A percentile compares a stretch with the other conserved stretches of the same genome.
These are phyloP conservation scores for Ailanthus altissimus DNA, from an alignment of 345 rosid species.

Conservation along the genomic window DNA sequence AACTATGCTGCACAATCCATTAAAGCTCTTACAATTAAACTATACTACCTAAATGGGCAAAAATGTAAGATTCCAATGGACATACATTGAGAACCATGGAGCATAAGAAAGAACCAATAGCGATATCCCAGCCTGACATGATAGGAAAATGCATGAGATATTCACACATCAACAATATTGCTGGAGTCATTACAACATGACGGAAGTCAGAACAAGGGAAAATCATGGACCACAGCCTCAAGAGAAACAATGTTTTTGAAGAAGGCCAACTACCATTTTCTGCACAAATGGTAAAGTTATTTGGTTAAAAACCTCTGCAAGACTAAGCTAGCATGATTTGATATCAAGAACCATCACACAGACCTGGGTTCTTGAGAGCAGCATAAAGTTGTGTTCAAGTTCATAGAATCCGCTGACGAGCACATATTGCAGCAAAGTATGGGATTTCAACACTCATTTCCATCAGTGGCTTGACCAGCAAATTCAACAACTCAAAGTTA, in stretches of 20 bases:
- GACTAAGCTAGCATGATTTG: constrained; percentile 6
- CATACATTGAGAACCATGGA: constrained; percentile 80
- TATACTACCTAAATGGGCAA: background rate
- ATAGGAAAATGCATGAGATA: constrained; percentile 92
- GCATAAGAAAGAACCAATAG: constrained; percentile 82
- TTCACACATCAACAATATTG: constrained; percentile 82
- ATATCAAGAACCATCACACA: constrained; percentile 18
- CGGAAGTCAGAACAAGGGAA: constrained; percentile 97
- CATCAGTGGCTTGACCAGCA: constrained; percentile 81
- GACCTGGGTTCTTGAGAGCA: constrained; percentile 75
- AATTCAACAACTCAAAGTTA: constrained; percentile 72
- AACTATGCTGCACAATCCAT: background rate
- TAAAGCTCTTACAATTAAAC: background rate
- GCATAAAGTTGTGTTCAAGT: constrained; percentile 71
- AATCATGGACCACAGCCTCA: constrained; percentile 91
- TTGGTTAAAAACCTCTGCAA: constrained; percentile 4
- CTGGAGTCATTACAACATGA: constrained; percentile 91
- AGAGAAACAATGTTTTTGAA: constrained; percentile 76
- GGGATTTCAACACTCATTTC: constrained; percentile 92
- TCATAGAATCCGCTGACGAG: constrained; percentile 70
- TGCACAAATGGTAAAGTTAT: constrained; percentile 33
- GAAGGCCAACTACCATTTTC: constrained; percentile 88
- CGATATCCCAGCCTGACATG: constrained; percentile 74
- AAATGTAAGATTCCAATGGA: constrained; percentile 16
- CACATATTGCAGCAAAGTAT: constrained; percentile 95